Evolutionary conservation across 2,329 filamentous ascomycete species (phyloP).

Genomic region (Monilinia vaccinii-corymbosi): DNA sequence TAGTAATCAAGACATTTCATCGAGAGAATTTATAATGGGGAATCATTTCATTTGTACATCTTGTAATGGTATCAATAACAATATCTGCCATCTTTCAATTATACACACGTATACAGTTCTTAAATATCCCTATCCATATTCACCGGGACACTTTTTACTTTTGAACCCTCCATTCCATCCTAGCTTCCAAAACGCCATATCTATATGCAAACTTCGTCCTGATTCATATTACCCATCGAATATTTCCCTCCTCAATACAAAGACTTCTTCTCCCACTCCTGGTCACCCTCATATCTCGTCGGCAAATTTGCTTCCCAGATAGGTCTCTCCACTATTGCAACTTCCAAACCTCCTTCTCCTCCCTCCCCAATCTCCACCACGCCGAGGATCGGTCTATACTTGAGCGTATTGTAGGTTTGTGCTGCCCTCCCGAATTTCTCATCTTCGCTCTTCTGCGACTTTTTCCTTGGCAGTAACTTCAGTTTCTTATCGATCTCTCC

Average conservation of each 20-base stretch:
- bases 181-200: slow-evolving; percentile 4
- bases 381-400: slow-evolving; percentile 89
- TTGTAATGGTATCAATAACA: slow-evolving; percentile 1
- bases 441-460: slow-evolving; percentile 25
- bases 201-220: background rate
- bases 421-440: slow-evolving; percentile 5
- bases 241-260: background rate
- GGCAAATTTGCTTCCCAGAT: slow-evolving; percentile 73
- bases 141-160: slow-evolving; percentile 2
- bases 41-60: background rate
- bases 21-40: background rate
- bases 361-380: slow-evolving; percentile 38
- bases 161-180: background rate
- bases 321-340: slow-evolving; percentile 81
- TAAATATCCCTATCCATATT: background rate
- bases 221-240: background rate
- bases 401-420: slow-evolving; percentile 68
- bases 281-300: slow-evolving; percentile 56
- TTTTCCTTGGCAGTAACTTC: slow-evolving; percentile 14
- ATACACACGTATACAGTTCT: background rate
- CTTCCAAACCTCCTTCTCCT: slow-evolving; percentile 48
- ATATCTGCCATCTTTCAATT: background rate
- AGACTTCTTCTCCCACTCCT: slow-evolving; percentile 37
- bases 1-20: background rate
- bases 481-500: background rate